Evolutionary conservation across 2,329 filamentous ascomycete species (phyloP).

Genomic region (Rhexocercosporidium sp.): DNA sequence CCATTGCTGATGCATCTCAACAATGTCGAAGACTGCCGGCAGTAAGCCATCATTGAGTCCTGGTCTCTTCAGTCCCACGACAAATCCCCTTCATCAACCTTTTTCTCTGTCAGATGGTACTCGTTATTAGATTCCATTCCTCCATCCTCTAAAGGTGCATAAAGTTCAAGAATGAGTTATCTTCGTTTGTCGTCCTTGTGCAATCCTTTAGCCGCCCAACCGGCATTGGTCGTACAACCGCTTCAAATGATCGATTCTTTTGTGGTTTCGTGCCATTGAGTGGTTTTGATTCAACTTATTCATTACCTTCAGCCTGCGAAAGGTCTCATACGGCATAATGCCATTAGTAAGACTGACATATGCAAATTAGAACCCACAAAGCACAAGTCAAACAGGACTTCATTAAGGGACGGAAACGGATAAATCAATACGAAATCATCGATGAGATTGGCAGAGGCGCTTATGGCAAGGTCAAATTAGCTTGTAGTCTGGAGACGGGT

Average conservation of each 20-base stretch:
- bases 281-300: too few relatives aligned
- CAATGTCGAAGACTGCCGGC: conserved; percentile 47
- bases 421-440: conserved; percentile 97
- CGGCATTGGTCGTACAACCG: not conserved
- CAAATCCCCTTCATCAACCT: conserved; percentile 39
- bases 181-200: too few relatives aligned
- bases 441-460: conserved; percentile 95
- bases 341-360: conserved; percentile 31
- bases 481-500: conserved; percentile 75
- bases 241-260: too few relatives aligned
- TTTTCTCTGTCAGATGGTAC: conserved; percentile 57
- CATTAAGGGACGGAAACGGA: conserved; percentile 89
- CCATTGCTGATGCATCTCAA: conserved; percentile 29
- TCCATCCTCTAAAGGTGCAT: conserved; percentile 75
- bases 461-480: conserved; percentile 97
- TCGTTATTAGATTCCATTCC: conserved; percentile 60
- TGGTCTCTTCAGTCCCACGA: conserved; percentile 62
- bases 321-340: too few relatives aligned
- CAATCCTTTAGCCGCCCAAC: too few relatives aligned
- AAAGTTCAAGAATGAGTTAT: conserved; percentile 74
- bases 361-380: conserved; percentile 73
- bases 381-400: conserved; percentile 89
- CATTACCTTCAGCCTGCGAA: too few relatives aligned
- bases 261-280: too few relatives aligned
- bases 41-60: conserved; percentile 66